Evolutionary conservation across 78 protist genomes (phyloP).

Genomic region (Protostelium mycophagum): DNA sequence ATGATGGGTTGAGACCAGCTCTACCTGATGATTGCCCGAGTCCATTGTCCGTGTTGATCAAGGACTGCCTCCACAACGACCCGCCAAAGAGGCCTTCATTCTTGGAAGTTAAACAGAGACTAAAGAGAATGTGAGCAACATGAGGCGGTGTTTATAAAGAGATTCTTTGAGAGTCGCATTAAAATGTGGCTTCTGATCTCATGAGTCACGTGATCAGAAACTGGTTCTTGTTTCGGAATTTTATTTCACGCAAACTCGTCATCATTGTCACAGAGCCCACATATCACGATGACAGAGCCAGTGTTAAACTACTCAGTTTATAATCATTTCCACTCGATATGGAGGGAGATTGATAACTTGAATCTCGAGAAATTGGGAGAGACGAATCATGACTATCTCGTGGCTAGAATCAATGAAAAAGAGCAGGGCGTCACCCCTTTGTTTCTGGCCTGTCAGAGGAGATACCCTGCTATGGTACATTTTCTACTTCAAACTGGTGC

Average conservation of each 20-base stretch:
- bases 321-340: background rate
- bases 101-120: background rate
- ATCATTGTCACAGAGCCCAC: too few relatives aligned
- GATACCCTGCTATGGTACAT: background rate
- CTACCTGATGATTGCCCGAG: constrained; percentile 27
- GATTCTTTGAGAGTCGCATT: too few relatives aligned
- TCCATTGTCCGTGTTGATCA: constrained; percentile 7
- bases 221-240: too few relatives aligned
- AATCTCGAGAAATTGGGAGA: background rate
- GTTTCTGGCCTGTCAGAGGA: background rate
- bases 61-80: constrained; percentile 43
- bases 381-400: background rate
- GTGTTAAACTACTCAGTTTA: too few relatives aligned
- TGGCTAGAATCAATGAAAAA: background rate
- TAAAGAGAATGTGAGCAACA: background rate
- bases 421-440: background rate
- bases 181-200: too few relatives aligned
- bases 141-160: too few relatives aligned
- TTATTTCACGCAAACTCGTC: too few relatives aligned
- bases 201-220: too few relatives aligned
- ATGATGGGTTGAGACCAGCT: constrained; percentile 34
- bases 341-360: background rate
- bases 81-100: constrained; percentile 59
- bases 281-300: too few relatives aligned
- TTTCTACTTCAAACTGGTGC: background rate